These are phyloP conservation scores for Turritis glabra DNA, from an alignment of 345 rosid species.

Conservation along the genomic window DNA sequence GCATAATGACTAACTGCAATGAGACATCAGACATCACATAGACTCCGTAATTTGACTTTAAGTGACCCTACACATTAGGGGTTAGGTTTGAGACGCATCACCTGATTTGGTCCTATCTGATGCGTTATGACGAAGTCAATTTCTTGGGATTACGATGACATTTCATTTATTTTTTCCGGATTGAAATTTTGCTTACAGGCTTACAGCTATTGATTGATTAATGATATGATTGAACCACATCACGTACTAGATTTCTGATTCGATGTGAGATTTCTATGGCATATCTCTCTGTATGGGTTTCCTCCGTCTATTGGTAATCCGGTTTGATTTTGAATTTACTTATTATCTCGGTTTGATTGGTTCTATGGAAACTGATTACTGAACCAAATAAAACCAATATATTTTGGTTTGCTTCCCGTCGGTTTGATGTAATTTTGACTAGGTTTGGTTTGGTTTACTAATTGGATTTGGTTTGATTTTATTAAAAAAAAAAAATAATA, in stretches of 20 bases:
- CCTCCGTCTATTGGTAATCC: no score
- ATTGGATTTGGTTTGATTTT: background rate
- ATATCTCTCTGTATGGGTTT: background rate
- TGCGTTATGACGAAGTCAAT: constrained; percentile 18
- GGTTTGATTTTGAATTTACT: background rate
- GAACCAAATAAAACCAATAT: background rate
- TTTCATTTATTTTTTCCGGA: background rate
- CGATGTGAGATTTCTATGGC: background rate
- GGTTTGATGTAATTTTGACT: background rate
- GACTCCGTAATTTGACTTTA: constrained; percentile 17
- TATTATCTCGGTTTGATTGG: background rate
- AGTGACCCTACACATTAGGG: constrained; percentile 22
- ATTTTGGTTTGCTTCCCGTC: background rate
- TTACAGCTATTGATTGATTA: constrained; percentile 8
- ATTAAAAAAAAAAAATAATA: no score
- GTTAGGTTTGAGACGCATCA: constrained; percentile 30
- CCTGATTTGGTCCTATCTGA: constrained; percentile 21
- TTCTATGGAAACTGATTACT: background rate
- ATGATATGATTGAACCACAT: background rate
- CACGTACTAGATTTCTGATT: background rate
- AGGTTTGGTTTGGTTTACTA: no score
- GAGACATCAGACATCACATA: constrained; percentile 7
- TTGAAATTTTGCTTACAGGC: background rate
- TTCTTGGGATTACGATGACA: constrained; percentile 15
- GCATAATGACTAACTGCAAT: constrained; percentile 3